phyloP scores from a whole-genome alignment of 495 filamentous ascomycete genomes.

The Lasiosphaeriaceae sp. region DNA sequence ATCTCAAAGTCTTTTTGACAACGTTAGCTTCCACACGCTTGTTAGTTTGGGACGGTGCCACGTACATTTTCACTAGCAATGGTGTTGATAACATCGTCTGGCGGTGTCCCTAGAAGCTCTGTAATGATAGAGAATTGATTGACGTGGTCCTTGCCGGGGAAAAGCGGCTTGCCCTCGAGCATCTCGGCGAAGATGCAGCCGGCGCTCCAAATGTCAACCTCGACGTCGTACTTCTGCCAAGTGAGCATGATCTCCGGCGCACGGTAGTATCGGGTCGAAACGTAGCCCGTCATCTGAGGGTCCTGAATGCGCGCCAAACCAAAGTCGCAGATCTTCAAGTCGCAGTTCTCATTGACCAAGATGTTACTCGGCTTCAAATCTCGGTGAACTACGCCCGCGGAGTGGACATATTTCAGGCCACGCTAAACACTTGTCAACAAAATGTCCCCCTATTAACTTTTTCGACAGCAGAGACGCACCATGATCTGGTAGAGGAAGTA shows the following conservation, averaged over 20 bases:
- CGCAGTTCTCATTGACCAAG: conserved; percentile 98
- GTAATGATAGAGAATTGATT: conserved; percentile 99
- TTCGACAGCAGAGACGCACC: conserved; percentile 48
- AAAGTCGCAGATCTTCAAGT: conserved; percentile 99
- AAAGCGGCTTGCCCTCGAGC: conserved; percentile 96
- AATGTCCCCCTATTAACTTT: background rate
- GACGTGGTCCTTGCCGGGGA: conserved; percentile 98
- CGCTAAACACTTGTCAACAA: conserved; percentile 57
- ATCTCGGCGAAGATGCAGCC: conserved; percentile 99
- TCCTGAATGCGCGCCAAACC: conserved; percentile 96
- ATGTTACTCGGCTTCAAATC: conserved; percentile 99
- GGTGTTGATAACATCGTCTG: conserved; percentile 96
- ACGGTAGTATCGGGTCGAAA: conserved; percentile 97
- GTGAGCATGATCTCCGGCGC: conserved; percentile 99
- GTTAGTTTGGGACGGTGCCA: background rate
- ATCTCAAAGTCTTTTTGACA: conserved; percentile 75
- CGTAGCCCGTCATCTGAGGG: conserved; percentile 99
- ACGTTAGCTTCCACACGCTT: conserved; percentile 1
- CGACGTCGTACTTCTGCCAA: conserved; percentile 99
- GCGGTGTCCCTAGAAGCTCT: conserved; percentile 94
- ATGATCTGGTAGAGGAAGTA: conserved; percentile 99
- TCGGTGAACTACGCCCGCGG: conserved; percentile 94
- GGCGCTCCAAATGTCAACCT: conserved; percentile 99
- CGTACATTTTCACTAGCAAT: conserved; percentile 97
- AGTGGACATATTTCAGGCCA: conserved; percentile 98